These are phyloP conservation scores for Cryptococcus amylolentus DNA, from an alignment of 1,284 basidiomycete species.

Conservation along the genomic window DNA sequence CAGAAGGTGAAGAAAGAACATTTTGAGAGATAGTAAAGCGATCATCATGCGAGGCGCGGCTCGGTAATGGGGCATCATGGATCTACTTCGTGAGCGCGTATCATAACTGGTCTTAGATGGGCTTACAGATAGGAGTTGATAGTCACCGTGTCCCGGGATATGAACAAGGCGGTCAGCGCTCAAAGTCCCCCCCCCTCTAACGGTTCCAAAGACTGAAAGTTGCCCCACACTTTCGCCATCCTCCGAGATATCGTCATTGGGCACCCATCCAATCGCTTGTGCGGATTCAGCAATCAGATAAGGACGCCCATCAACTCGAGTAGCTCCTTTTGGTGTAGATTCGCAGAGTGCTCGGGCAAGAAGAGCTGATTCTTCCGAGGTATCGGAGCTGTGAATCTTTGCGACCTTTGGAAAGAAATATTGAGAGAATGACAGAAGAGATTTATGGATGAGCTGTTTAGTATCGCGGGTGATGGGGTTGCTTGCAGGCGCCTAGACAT, in stretches of 20 bases:
- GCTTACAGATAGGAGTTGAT: slow-evolving; percentile 71
- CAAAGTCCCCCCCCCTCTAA: slow-evolving; percentile 68
- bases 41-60: too few species aligned
- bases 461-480: slow-evolving; percentile 58
- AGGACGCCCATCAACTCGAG: slow-evolving; percentile 71
- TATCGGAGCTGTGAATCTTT: slow-evolving; percentile 52
- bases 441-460: slow-evolving; percentile 65
- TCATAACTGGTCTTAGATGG: slow-evolving; percentile 14
- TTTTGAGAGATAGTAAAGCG: background rate
- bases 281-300: slow-evolving; percentile 71
- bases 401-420: slow-evolving; percentile 90
- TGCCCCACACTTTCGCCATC: slow-evolving; percentile 48
- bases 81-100: too few species aligned
- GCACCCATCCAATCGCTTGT: slow-evolving; percentile 57
- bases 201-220: slow-evolving; percentile 74
- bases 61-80: slow-evolving; percentile 24
- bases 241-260: slow-evolving; percentile 26
- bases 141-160: slow-evolving; percentile 85
- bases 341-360: slow-evolving; percentile 73
- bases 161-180: slow-evolving; percentile 85
- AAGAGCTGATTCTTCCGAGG: slow-evolving; percentile 64
- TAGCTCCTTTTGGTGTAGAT: slow-evolving; percentile 59
- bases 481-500: slow-evolving; percentile 35
- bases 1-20: slow-evolving; percentile 52
- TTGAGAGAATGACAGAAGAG: slow-evolving; percentile 82